Conservation (phyloP, 768 basidiomycete genomes). For the Kwoniella pini region DNA sequence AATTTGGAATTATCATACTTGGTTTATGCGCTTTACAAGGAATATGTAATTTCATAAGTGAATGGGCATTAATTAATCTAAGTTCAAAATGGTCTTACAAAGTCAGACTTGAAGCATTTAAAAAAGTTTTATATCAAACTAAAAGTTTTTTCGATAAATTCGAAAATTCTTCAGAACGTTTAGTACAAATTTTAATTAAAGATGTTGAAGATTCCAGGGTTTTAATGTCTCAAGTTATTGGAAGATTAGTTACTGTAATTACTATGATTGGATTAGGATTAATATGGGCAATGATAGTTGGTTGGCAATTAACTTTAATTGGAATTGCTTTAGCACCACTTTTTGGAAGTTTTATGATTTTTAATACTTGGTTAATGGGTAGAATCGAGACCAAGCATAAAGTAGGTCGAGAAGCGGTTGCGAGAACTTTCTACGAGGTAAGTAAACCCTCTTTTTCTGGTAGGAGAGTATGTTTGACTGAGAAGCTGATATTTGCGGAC, state of each 20-base stretch:
- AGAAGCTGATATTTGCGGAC: too few relatives aligned
- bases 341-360: slow-evolving; percentile 71
- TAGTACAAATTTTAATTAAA: slow-evolving; percentile 78
- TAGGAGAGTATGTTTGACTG: too few relatives aligned
- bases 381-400: slow-evolving; percentile 78
- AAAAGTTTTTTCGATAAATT: slow-evolving; percentile 80
- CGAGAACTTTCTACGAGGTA: slow-evolving; percentile 81
- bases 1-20: slow-evolving; percentile 57
- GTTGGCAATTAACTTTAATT: slow-evolving; percentile 91
- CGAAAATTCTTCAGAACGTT: slow-evolving; percentile 62
- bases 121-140: slow-evolving; percentile 71
- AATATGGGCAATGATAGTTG: slow-evolving; percentile 80
- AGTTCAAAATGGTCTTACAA: slow-evolving; percentile 73
- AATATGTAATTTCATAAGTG: slow-evolving; percentile 71
- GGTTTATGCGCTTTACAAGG: slow-evolving; percentile 75
- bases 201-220: slow-evolving; percentile 85
- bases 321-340: slow-evolving; percentile 84
- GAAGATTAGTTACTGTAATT: slow-evolving; percentile 69
- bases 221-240: slow-evolving; percentile 71
- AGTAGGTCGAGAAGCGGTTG: slow-evolving; percentile 78
- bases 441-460: too few relatives aligned
- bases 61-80: slow-evolving; percentile 73
- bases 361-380: slow-evolving; percentile 72
- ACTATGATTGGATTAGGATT: slow-evolving; percentile 83
- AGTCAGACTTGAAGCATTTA: slow-evolving; percentile 64